Percentiles rank a stretch among this genome's conserved stretches.
Conservation (phyloP, 2,329 filamentous ascomycete genomes). For the Incumbomyces lentus region DNA sequence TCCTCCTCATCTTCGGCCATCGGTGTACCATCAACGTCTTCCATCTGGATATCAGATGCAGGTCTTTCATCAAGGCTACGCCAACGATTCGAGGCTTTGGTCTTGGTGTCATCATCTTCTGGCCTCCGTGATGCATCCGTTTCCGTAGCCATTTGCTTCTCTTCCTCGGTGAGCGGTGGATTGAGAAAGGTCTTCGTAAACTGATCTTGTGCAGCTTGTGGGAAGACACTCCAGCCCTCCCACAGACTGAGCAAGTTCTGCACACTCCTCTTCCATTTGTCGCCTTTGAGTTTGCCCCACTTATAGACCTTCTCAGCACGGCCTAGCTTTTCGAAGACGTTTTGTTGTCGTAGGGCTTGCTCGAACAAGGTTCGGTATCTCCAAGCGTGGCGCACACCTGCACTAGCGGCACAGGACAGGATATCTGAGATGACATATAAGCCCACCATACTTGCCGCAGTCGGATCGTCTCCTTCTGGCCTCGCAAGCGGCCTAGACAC, state of each 20-base stretch:
- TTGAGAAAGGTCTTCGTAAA: constrained; percentile 63
- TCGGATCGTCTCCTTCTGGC: constrained; percentile 50
- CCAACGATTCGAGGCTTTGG: constrained; percentile 10
- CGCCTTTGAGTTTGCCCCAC: constrained; percentile 72
- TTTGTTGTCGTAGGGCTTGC: constrained; percentile 53
- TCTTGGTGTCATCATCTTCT: constrained; percentile 29
- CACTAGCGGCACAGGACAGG: constrained; percentile 63
- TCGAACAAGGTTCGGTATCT: constrained; percentile 76
- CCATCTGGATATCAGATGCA: constrained; percentile 22
- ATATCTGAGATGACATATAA: constrained; percentile 76
- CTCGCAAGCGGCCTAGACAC: constrained; percentile 62
- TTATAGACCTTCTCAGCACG: constrained; percentile 58
- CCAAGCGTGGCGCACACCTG: constrained; percentile 74
- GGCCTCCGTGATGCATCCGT: constrained; percentile 26
- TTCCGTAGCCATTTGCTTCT: constrained; percentile 33
- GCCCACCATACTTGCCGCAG: constrained; percentile 64
- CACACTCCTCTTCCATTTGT: constrained; percentile 75
- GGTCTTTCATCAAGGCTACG: constrained; percentile 11
- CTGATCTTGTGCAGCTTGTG: constrained; percentile 59
- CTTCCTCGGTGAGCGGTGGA: constrained; percentile 47
- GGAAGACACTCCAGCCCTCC: constrained; percentile 57
- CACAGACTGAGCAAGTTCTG: constrained; percentile 59
- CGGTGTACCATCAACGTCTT: constrained; percentile 26
- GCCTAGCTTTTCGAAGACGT: constrained; percentile 66
- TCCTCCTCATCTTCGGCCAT: constrained; percentile 27